A percentile compares a stretch with the other conserved stretches of the same genome.
Conservation (phyloP, 768 basidiomycete genomes). For the Imleria badia region DNA sequence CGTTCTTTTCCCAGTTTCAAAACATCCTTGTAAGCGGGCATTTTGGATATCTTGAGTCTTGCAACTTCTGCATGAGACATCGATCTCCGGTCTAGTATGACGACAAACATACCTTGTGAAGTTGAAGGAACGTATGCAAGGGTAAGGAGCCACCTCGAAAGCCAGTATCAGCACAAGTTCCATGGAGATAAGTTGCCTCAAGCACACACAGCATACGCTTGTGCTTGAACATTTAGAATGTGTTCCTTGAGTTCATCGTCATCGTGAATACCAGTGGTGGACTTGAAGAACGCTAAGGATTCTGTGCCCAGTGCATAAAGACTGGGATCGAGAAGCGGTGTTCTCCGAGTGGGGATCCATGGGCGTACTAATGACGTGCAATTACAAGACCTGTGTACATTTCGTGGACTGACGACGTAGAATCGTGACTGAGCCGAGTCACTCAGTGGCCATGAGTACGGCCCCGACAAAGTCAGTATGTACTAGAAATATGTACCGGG, state of each 20-base stretch:
- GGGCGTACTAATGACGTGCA: neutral
- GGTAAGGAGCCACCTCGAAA: slow-evolving; percentile 23
- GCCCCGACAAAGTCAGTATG: too few relatives aligned
- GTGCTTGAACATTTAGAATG: slow-evolving; percentile 33
- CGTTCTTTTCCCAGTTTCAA: slow-evolving; percentile 39
- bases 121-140: slow-evolving; percentile 20
- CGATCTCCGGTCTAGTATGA: neutral
- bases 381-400: too few relatives aligned
- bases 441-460: too few relatives aligned
- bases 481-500: too few relatives aligned
- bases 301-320: slow-evolving; percentile 13
- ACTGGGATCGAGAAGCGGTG: slow-evolving; percentile 9
- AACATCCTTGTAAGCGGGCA: slow-evolving; percentile 25
- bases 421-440: too few relatives aligned
- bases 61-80: neutral
- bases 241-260: slow-evolving; percentile 32
- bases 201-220: slow-evolving; percentile 32
- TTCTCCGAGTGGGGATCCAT: neutral
- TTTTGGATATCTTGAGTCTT: slow-evolving; percentile 22
- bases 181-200: neutral
- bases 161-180: neutral
- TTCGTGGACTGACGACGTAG: too few relatives aligned
- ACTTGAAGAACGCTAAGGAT: slow-evolving; percentile 29
- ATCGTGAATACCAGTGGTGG: slow-evolving; percentile 29
- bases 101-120: slow-evolving; percentile 16